Evolutionary conservation across 257 asterid genomes (phyloP).

Genomic region (Solanum tarijense): DNA sequence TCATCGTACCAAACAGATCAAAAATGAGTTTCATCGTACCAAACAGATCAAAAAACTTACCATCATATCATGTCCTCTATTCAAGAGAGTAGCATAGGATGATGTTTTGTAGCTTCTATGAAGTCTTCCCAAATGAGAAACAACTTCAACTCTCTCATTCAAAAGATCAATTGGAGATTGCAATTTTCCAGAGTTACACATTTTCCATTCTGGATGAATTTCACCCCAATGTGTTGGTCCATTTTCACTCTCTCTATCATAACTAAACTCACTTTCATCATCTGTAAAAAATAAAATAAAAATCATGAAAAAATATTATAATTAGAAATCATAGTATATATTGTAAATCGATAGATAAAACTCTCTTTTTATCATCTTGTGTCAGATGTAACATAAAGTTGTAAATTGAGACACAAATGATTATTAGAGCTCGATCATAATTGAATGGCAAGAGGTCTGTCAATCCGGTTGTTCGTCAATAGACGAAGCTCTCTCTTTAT

Average conservation of each 20-base stretch:
- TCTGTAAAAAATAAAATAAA: constrained; percentile 11
- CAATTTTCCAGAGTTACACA: constrained; percentile 41
- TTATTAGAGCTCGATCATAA: background rate
- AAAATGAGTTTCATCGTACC: background rate
- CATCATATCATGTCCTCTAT: constrained; percentile 86
- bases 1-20: too few relatives aligned
- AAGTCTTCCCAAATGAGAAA: constrained; percentile 39
- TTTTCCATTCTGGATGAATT: constrained; percentile 52
- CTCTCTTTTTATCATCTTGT: background rate
- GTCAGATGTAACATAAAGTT: background rate
- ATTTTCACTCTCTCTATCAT: constrained; percentile 33
- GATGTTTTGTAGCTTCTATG: constrained; percentile 29
- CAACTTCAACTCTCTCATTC: constrained; percentile 41
- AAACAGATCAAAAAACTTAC: constrained; percentile 6
- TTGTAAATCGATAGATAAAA: background rate
- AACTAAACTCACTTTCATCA: constrained; percentile 64
- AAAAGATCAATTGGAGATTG: constrained; percentile 72
- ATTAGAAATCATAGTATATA: background rate
- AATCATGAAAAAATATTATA: background rate
- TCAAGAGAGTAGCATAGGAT: constrained; percentile 50
- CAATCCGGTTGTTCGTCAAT: background rate
- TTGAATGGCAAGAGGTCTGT: background rate
- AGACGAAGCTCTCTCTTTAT: background rate
- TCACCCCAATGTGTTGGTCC: constrained; percentile 73
- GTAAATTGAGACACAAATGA: background rate